phyloP scores from a whole-genome alignment of 768 basidiomycete genomes.

The Brasilioporus rufonigricans region DNA sequence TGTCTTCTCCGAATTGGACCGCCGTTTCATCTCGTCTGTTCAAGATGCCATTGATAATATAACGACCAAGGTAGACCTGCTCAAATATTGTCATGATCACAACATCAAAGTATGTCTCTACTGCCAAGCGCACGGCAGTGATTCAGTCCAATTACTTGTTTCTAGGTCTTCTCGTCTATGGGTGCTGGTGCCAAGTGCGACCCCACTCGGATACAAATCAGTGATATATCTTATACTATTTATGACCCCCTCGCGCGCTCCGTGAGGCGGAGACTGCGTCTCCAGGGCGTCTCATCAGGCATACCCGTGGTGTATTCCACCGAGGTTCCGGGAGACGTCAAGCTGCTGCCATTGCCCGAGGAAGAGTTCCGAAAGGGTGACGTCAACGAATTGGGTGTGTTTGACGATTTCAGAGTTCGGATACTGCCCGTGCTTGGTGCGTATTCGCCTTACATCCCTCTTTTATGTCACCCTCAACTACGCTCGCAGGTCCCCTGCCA shows the following conservation, averaged over 20 bases:
- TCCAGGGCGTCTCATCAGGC: conserved; percentile 56
- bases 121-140: background rate
- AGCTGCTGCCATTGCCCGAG: conserved; percentile 84
- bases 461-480: background rate
- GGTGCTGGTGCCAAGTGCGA: conserved; percentile 94
- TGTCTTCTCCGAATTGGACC: background rate
- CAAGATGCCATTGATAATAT: conserved; percentile 97
- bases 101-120: conserved; percentile 62
- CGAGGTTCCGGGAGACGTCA: conserved; percentile 86
- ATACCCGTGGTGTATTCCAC: conserved; percentile 95
- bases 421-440: conserved; percentile 88
- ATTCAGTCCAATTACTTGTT: background rate
- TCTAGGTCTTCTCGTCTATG: conserved; percentile 92
- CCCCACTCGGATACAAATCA: conserved; percentile 92
- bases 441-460: conserved; percentile 19
- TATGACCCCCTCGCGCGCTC: conserved; percentile 95
- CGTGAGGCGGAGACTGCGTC: conserved; percentile 74
- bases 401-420: conserved; percentile 91
- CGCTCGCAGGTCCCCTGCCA: conserved; percentile 56
- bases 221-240: conserved; percentile 87
- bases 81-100: conserved; percentile 82
- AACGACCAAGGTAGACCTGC: conserved; percentile 90
- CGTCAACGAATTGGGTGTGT: conserved; percentile 84
- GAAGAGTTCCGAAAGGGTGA: conserved; percentile 89
- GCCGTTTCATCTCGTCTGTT: conserved; percentile 6